These are phyloP conservation scores for Trichosanthes cucumerina DNA, from an alignment of 306 rosid species.

Conservation along the genomic window DNA sequence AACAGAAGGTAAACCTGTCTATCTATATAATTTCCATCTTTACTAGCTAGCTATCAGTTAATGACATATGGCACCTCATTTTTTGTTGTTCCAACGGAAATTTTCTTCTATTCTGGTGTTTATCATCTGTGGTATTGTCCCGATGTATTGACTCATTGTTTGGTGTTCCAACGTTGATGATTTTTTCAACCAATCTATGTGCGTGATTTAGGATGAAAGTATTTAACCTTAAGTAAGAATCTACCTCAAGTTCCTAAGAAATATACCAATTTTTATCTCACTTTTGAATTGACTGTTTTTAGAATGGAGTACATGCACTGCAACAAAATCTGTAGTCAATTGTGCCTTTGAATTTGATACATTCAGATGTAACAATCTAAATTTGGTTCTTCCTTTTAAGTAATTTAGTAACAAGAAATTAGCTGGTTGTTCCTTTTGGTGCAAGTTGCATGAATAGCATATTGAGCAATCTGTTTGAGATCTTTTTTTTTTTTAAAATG, in stretches of 20 bases:
- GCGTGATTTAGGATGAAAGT: not conserved
- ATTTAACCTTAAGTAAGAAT: not conserved
- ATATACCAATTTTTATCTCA: not conserved
- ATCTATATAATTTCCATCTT: not conserved
- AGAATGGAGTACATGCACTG: not conserved
- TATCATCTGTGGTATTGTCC: not conserved
- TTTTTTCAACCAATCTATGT: not conserved
- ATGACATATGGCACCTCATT: not conserved
- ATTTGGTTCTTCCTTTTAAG: not conserved
- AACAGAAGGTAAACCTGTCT: conserved; percentile 36
- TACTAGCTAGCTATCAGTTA: not conserved
- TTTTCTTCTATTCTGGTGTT: not conserved
- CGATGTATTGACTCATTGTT: not conserved
- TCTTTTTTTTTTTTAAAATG: not conserved
- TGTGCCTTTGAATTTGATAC: not conserved
- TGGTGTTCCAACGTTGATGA: not conserved
- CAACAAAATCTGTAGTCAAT: not conserved
- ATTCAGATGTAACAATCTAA: not conserved
- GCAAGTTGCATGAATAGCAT: not conserved
- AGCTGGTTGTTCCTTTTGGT: not conserved
- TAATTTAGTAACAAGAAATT: not conserved
- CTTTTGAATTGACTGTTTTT: not conserved
- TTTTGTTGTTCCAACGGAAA: not conserved
- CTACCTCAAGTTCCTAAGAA: not conserved
- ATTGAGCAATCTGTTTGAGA: not conserved